A percentile compares a stretch with the other conserved stretches of the same genome.
Evolutionary conservation across 345 rosid genomes (phyloP).

Genomic region (Mangifera indica): DNA sequence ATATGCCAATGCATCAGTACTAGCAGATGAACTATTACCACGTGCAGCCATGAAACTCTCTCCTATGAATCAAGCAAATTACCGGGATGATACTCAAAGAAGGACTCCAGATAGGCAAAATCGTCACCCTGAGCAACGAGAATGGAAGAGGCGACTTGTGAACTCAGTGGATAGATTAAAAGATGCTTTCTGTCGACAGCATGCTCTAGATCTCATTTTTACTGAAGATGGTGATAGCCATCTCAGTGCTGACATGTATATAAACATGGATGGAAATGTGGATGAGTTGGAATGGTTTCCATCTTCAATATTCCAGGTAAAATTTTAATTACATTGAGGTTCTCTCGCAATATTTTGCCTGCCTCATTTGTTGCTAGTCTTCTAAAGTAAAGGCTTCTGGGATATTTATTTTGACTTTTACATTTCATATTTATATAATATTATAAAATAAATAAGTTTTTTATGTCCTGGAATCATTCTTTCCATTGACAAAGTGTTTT

Average conservation of each 20-base stretch:
- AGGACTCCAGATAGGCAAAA: slow-evolving; percentile 84
- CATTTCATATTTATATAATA: neutral
- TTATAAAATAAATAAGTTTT: neutral
- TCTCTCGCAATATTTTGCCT: neutral
- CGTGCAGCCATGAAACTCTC: slow-evolving; percentile 98
- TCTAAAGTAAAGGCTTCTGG: neutral
- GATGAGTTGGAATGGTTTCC: slow-evolving; percentile 86
- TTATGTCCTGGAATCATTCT: neutral
- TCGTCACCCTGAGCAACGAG: slow-evolving; percentile 97
- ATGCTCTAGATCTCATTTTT: slow-evolving; percentile 96
- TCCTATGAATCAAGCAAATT: slow-evolving; percentile 52
- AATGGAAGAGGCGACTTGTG: slow-evolving; percentile 93
- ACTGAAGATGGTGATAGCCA: slow-evolving; percentile 97
- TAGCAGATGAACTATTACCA: slow-evolving; percentile 95
- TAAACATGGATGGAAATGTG: slow-evolving; percentile 71
- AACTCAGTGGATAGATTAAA: slow-evolving; percentile 84
- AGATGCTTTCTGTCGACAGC: slow-evolving; percentile 90
- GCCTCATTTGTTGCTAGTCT: neutral
- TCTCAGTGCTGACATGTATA: slow-evolving; percentile 89
- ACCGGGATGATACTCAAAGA: slow-evolving; percentile 65
- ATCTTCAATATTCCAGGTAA: slow-evolving; percentile 92
- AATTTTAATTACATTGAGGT: neutral
- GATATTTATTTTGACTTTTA: neutral
- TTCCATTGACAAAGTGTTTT: neutral
- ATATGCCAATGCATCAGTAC: slow-evolving; percentile 92